phyloP scores from a whole-genome alignment of 106 monocot species.

The Triglochin maritima region DNA sequence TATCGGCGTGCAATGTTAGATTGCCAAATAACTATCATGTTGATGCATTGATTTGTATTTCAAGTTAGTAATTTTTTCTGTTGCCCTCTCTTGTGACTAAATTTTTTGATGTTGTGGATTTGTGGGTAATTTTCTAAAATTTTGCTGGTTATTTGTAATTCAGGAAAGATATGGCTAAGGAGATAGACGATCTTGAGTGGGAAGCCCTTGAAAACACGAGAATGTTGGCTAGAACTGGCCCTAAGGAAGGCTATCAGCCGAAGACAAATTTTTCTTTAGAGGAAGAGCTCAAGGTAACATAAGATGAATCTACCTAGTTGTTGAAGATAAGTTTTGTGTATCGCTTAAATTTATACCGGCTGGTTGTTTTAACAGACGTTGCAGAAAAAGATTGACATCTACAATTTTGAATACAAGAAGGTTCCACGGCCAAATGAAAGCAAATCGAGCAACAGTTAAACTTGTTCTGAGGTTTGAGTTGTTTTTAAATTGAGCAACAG shows the following conservation, averaged over 20 bases:
- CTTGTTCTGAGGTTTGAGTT: background rate
- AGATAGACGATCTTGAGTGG: slow-evolving; percentile 94
- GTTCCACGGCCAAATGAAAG: slow-evolving; percentile 45
- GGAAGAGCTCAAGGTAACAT: slow-evolving; percentile 72
- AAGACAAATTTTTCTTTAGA: slow-evolving; percentile 69
- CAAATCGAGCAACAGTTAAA: slow-evolving; percentile 11
- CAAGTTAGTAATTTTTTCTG: no score
- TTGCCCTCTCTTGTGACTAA: no score
- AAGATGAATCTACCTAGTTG: background rate
- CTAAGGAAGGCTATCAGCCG: slow-evolving; percentile 53
- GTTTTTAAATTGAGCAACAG: background rate
- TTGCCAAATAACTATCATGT: background rate
- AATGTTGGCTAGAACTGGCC: slow-evolving; percentile 72
- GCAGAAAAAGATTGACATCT: slow-evolving; percentile 68
- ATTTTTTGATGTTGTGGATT: no score
- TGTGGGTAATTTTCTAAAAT: no score
- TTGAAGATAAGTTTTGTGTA: no score
- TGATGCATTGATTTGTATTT: no score
- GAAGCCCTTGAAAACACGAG: slow-evolving; percentile 65
- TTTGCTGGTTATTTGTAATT: background rate
- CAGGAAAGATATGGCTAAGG: slow-evolving; percentile 83
- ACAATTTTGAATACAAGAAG: slow-evolving; percentile 70
- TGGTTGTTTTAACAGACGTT: slow-evolving; percentile 37
- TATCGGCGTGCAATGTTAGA: background rate
- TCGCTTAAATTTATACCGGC: background rate